Evolutionary conservation across 1,284 basidiomycete species (phyloP).

Genomic region (Coniferiporia weirii): DNA sequence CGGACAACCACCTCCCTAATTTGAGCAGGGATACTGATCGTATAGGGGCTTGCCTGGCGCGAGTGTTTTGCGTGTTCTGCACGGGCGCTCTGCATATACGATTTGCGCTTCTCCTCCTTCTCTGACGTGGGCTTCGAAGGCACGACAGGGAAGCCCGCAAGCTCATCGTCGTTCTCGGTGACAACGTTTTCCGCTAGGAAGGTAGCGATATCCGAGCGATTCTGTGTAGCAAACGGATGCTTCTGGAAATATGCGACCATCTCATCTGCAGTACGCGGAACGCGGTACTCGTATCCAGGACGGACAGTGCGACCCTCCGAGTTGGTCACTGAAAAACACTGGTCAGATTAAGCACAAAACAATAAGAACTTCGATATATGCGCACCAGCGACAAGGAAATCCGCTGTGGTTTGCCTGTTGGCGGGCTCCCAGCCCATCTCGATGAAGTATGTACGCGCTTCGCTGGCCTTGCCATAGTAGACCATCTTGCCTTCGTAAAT

Average conservation of each 20-base stretch:
- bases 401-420: slow-evolving; percentile 52
- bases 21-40: slow-evolving; percentile 26
- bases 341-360: background rate
- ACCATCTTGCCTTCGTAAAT: slow-evolving; percentile 60
- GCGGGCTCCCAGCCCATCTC: slow-evolving; percentile 56
- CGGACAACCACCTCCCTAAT: slow-evolving; percentile 30
- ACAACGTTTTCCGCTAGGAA: slow-evolving; percentile 33
- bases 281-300: slow-evolving; percentile 38
- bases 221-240: slow-evolving; percentile 26
- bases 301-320: slow-evolving; percentile 50
- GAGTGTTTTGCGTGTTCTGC: slow-evolving; percentile 20
- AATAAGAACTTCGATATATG: background rate
- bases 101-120: slow-evolving; percentile 81
- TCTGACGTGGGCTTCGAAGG: background rate
- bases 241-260: slow-evolving; percentile 41
- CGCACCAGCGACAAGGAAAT: slow-evolving; percentile 45
- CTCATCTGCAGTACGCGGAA: slow-evolving; percentile 59
- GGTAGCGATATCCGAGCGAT: slow-evolving; percentile 32
- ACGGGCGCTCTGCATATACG: slow-evolving; percentile 51
- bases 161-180: background rate
- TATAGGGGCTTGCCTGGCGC: slow-evolving; percentile 20
- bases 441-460: slow-evolving; percentile 55
- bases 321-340: slow-evolving; percentile 46
- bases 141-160: background rate
- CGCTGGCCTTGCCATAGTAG: slow-evolving; percentile 51